phyloP scores from a whole-genome alignment of 2,329 filamentous ascomycete genomes.

The Dothistroma pini region DNA sequence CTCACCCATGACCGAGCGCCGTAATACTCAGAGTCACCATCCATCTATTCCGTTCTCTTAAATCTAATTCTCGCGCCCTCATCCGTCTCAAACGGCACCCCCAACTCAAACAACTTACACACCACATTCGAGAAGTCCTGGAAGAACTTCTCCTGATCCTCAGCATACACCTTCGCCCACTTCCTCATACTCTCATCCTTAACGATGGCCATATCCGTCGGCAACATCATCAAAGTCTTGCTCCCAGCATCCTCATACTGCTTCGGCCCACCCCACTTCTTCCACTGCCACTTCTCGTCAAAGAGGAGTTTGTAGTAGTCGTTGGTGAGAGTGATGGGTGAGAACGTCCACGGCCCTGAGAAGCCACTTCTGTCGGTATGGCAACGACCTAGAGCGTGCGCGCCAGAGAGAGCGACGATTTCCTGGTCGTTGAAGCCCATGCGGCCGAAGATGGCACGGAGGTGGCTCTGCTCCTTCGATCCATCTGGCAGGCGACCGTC shows the following conservation, averaged over 20 bases:
- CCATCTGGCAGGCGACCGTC: constrained; percentile 88
- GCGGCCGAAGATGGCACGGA: constrained; percentile 87
- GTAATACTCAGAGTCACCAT: not conserved
- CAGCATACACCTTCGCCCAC: constrained; percentile 81
- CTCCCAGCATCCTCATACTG: constrained; percentile 86
- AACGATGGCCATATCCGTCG: constrained; percentile 81
- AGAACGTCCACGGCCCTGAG: constrained; percentile 88
- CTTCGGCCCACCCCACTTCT: constrained; percentile 87
- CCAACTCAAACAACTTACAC: constrained; percentile 84
- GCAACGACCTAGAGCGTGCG: constrained; percentile 84
- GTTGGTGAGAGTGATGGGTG: constrained; percentile 86
- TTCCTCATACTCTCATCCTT: constrained; percentile 83
- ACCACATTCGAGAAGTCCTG: constrained; percentile 81
- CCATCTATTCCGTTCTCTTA: constrained; percentile 40
- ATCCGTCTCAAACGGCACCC: constrained; percentile 72
- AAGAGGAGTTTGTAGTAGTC: constrained; percentile 88
- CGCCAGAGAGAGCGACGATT: constrained; percentile 85
- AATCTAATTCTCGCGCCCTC: constrained; percentile 46
- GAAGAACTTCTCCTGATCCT: constrained; percentile 89
- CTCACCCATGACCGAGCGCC: not conserved
- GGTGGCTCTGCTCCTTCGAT: constrained; percentile 71
- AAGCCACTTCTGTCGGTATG: constrained; percentile 86
- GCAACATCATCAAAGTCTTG: constrained; percentile 95
- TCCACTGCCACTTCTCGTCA: constrained; percentile 87
- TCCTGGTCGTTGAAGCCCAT: constrained; percentile 99